A percentile compares a stretch with the other conserved stretches of the same genome.
phyloP scores from a whole-genome alignment of 108 stramenopile species.

The Ochromonas danica region DNA sequence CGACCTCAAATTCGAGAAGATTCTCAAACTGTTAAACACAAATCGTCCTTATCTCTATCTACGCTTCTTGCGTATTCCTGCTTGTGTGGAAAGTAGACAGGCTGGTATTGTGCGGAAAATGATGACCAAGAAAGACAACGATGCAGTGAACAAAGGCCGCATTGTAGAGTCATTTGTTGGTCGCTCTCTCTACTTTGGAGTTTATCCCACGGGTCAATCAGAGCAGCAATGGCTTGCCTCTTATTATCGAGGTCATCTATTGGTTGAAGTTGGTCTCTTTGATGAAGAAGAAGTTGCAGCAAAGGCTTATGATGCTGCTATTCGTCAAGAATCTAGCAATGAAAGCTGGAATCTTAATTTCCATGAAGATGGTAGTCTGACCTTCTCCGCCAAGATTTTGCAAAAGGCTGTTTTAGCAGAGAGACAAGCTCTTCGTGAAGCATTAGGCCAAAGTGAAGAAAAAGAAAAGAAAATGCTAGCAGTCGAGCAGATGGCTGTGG shows the following conservation, averaged over 20 bases:
- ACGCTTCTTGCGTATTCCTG: conserved; percentile 2
- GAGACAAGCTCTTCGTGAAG: background rate
- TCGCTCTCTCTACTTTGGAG: conserved; percentile 9
- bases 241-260: background rate
- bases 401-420: background rate
- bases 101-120: background rate
- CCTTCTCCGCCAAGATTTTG: background rate
- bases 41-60: conserved; percentile 33
- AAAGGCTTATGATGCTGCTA: conserved; percentile 32
- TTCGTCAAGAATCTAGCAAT: background rate
- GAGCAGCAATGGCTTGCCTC: background rate
- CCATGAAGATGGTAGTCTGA: background rate
- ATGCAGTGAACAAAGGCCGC: background rate
- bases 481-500: background rate
- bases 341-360: background rate
- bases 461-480: too few species aligned
- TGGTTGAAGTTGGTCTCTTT: background rate
- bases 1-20: background rate
- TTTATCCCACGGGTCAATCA: background rate
- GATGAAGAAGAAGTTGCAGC: conserved; percentile 26
- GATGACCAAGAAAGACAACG: background rate
- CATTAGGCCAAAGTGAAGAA: too few species aligned
- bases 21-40: background rate
- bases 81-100: background rate
- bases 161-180: background rate